These are phyloP conservation scores for Camelina sativa DNA, from an alignment of 345 rosid genomes.

Conservation along the genomic window DNA sequence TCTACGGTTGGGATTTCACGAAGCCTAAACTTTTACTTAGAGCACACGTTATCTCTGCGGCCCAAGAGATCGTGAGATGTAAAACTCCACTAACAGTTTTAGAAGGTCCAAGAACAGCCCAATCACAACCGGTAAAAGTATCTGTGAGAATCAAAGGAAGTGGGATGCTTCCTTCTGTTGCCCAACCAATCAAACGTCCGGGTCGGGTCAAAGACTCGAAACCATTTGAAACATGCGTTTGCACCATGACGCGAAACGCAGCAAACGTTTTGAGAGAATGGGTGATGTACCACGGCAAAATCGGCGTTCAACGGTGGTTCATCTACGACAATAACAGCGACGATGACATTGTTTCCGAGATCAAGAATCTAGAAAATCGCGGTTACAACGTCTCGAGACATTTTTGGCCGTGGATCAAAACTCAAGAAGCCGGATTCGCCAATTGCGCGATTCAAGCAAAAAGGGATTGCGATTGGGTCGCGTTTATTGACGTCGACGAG, in stretches of 20 bases:
- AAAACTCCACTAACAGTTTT: conserved; percentile 68
- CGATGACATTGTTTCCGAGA: conserved; percentile 51
- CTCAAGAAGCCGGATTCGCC: conserved; percentile 88
- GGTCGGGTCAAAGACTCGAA: conserved; percentile 21
- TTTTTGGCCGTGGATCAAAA: conserved; percentile 90
- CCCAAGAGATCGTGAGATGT: conserved; percentile 87
- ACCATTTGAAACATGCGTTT: conserved; percentile 59
- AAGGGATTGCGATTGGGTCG: conserved; percentile 71
- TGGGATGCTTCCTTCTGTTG: conserved; percentile 54
- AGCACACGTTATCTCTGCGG: conserved; percentile 58
- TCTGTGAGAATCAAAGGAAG: conserved; percentile 75
- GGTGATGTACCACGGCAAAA: conserved; percentile 71
- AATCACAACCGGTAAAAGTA: conserved; percentile 52
- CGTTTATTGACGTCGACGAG: conserved; percentile 85
- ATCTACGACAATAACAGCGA: conserved; percentile 84
- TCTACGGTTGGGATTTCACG: conserved; percentile 85
- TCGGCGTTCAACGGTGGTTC: conserved; percentile 76
- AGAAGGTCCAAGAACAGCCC: conserved; percentile 32
- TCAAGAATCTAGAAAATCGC: conserved; percentile 40
- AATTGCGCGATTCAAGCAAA: conserved; percentile 78
- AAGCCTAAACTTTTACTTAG: conserved; percentile 51
- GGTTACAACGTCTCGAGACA: conserved; percentile 60
- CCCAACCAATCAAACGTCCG: conserved; percentile 44
- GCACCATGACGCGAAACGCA: conserved; percentile 81
- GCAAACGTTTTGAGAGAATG: conserved; percentile 74